Evolutionary conservation across 2,329 filamentous ascomycete genomes (phyloP).

Genomic region (Aspergillus amoenus): DNA sequence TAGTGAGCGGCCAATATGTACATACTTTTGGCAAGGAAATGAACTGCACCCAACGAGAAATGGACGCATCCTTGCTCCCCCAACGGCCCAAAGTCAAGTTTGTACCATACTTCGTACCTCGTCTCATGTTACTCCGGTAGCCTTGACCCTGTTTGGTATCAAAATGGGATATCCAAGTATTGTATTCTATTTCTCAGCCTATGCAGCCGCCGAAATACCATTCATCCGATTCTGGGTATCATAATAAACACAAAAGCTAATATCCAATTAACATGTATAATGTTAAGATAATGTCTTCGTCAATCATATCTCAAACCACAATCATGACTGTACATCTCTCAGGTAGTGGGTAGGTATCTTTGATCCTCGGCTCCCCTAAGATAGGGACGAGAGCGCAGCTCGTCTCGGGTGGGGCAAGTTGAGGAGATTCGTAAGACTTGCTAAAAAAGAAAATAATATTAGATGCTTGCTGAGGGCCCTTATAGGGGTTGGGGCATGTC

Average conservation of each 20-base stretch:
- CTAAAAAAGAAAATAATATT: constrained; percentile 15
- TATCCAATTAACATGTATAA: background rate
- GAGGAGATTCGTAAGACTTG: constrained; percentile 11
- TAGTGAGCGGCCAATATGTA: background rate
- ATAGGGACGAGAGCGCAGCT: constrained; percentile 25
- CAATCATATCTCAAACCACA: constrained; percentile 24
- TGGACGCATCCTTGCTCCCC: background rate
- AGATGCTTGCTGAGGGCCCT: background rate
- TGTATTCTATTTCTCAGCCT: background rate
- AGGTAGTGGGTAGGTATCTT: constrained; percentile 19
- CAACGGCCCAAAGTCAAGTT: background rate
- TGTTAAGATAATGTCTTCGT: background rate
- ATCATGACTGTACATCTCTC: constrained; percentile 26
- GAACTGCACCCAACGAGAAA: background rate
- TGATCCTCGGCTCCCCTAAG: constrained; percentile 23
- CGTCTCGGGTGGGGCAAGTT: constrained; percentile 17
- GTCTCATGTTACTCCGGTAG: background rate
- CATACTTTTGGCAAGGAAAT: background rate
- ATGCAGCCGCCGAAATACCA: background rate
- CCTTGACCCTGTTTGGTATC: too few relatives aligned
- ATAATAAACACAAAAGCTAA: constrained; percentile 5
- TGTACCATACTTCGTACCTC: background rate
- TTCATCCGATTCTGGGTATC: constrained; percentile 10
- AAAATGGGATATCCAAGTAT: background rate
- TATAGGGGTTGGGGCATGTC: background rate